These are phyloP conservation scores for Coprinopsis sp. DNA, from an alignment of 768 basidiomycete genomes.

Conservation along the genomic window DNA sequence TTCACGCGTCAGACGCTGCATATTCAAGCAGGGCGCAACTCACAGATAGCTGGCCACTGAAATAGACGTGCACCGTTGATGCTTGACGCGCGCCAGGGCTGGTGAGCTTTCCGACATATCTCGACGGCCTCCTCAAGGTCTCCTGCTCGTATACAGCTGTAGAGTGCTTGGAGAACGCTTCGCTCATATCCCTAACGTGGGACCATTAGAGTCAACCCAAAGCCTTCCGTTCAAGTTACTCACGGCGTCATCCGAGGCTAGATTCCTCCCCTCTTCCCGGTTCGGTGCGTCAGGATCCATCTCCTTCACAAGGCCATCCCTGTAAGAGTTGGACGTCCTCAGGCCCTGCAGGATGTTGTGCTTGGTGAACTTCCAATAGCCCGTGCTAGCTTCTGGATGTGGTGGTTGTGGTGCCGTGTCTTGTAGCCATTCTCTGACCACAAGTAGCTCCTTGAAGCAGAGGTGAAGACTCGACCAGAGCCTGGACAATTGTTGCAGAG, in stretches of 20 bases:
- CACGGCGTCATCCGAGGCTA: constrained; percentile 79
- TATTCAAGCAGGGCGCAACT: constrained; percentile 13
- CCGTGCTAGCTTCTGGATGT: constrained; percentile 68
- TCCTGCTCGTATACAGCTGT: constrained; percentile 81
- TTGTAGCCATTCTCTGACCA: constrained; percentile 86
- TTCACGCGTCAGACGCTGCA: not conserved
- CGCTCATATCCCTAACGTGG: constrained; percentile 70
- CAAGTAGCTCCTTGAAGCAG: constrained; percentile 71
- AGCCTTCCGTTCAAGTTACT: constrained; percentile 20
- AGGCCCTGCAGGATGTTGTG: constrained; percentile 63
- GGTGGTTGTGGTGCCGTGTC: constrained; percentile 61
- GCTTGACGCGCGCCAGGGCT: constrained; percentile 90
- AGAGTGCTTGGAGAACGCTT: constrained; percentile 69
- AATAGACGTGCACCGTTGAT: constrained; percentile 81
- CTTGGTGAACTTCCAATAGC: constrained; percentile 84
- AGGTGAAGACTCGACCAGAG: constrained; percentile 62
- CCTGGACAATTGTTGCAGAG: constrained; percentile 67
- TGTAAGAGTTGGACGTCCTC: constrained; percentile 40
- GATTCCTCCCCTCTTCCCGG: constrained; percentile 48
- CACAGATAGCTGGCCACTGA: constrained; percentile 69
- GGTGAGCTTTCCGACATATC: constrained; percentile 74
- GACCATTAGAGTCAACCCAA: not conserved
- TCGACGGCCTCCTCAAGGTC: constrained; percentile 79
- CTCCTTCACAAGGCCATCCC: constrained; percentile 52
- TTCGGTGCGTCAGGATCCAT: constrained; percentile 82